Conservation (phyloP, 2,329 filamentous ascomycete genomes). For the Hymenoscyphus salicellus region DNA sequence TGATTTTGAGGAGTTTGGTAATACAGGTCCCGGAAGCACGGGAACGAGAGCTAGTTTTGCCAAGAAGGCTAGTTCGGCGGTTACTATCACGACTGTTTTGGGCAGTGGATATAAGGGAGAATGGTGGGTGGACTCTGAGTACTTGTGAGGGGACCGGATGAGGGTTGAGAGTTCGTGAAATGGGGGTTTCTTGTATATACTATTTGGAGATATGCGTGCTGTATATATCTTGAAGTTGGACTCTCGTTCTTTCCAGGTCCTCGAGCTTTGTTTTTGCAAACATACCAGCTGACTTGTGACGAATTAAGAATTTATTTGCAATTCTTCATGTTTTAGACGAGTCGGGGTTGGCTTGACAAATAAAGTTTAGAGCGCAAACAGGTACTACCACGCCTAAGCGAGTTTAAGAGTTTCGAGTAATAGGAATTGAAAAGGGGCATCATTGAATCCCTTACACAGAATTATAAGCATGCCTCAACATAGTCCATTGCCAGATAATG, state of each 20-base stretch:
- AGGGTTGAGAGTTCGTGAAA: not conserved
- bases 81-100: slow-evolving; percentile 20
- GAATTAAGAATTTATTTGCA: no score
- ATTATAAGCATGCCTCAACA: no score
- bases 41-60: slow-evolving; percentile 21
- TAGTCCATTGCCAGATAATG: no score
- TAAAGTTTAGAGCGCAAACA: no score
- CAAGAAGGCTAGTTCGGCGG: slow-evolving; percentile 11
- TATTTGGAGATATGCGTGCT: not conserved
- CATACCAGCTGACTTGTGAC: no score
- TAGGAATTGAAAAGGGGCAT: no score
- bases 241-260: not conserved
- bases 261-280: no score
- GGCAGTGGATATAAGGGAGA: slow-evolving; percentile 14
- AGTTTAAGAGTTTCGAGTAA: no score
- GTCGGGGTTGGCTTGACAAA: no score
- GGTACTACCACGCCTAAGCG: no score
- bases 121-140: slow-evolving; percentile 24
- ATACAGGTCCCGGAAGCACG: slow-evolving; percentile 45
- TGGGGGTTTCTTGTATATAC: not conserved
- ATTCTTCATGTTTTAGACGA: no score
- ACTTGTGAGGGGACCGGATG: not conserved
- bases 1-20: slow-evolving; percentile 50
- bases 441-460: no score
- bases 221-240: not conserved